These are phyloP conservation scores for Alternaria solani DNA, from an alignment of 2,329 filamentous ascomycete species.

Conservation along the genomic window DNA sequence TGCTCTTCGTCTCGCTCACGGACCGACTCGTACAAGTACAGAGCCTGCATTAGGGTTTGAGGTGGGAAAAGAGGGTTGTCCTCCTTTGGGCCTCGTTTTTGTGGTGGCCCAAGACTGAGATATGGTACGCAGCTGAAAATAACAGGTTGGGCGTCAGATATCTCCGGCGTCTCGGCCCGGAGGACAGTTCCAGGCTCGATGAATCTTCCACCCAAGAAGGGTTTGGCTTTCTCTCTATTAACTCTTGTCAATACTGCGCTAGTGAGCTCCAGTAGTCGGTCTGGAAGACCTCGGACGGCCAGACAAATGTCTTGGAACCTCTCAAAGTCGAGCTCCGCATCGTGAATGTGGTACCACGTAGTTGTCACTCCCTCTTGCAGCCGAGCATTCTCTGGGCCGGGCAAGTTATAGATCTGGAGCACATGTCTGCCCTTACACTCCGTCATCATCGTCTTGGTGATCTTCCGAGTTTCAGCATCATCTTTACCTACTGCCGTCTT, in stretches of 20 bases:
- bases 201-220: slow-evolving; percentile 39
- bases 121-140: slow-evolving; percentile 46
- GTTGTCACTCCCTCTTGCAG: slow-evolving; percentile 17
- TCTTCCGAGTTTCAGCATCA: slow-evolving; percentile 32
- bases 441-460: slow-evolving; percentile 32
- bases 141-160: slow-evolving; percentile 29
- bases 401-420: slow-evolving; percentile 32
- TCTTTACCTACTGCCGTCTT: background rate
- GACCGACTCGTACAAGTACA: slow-evolving; percentile 44
- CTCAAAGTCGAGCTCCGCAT: slow-evolving; percentile 30
- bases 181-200: slow-evolving; percentile 47
- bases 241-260: slow-evolving; percentile 30
- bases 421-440: slow-evolving; percentile 25
- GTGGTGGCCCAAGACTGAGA: slow-evolving; percentile 27
- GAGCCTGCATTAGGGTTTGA: slow-evolving; percentile 42
- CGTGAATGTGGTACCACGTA: slow-evolving; percentile 41
- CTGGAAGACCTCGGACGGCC: slow-evolving; percentile 26
- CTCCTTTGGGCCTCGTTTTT: background rate
- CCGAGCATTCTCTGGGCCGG: slow-evolving; percentile 29
- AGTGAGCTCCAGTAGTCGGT: slow-evolving; percentile 26
- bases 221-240: slow-evolving; percentile 36
- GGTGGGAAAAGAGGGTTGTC: slow-evolving; percentile 25
- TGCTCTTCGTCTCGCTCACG: slow-evolving; percentile 42
- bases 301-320: slow-evolving; percentile 38
- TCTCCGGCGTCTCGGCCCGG: slow-evolving; percentile 35